Conservation (phyloP, 305 asterid genomes). For the Withania somnifera region DNA sequence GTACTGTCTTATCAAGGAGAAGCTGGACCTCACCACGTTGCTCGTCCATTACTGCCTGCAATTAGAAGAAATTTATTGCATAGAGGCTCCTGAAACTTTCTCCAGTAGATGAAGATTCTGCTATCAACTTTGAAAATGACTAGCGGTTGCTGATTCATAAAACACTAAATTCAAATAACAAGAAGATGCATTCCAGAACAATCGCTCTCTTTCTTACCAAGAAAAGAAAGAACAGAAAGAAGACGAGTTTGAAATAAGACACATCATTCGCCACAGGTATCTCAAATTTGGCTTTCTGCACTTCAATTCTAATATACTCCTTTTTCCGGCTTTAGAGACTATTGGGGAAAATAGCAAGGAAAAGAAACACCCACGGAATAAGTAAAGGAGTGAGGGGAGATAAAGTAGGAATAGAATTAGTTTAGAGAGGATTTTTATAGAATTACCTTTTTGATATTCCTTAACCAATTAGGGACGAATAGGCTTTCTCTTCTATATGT, state of each 20-base stretch:
- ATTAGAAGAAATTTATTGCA: constrained; percentile 6
- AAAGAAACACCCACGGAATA: not conserved
- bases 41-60: constrained; percentile 62
- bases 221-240: not conserved
- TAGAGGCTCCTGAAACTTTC: not conserved
- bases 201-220: not conserved
- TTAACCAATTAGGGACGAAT: no score
- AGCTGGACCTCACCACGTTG: constrained; percentile 47
- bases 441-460: no score
- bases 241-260: not conserved
- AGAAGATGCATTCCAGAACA: not conserved
- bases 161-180: not conserved
- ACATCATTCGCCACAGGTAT: not conserved
- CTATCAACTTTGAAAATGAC: not conserved
- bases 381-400: not conserved
- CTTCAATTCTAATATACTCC: not conserved
- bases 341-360: not conserved
- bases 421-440: no score
- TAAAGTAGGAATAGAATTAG: no score
- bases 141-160: not conserved
- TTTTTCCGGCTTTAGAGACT: not conserved
- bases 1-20: constrained; percentile 76
- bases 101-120: not conserved
- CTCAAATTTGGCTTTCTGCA: not conserved
- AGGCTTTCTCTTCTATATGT: no score